phyloP scores from a whole-genome alignment of 2,329 filamentous ascomycete genomes.

The Alternaria angustiovoidea region DNA sequence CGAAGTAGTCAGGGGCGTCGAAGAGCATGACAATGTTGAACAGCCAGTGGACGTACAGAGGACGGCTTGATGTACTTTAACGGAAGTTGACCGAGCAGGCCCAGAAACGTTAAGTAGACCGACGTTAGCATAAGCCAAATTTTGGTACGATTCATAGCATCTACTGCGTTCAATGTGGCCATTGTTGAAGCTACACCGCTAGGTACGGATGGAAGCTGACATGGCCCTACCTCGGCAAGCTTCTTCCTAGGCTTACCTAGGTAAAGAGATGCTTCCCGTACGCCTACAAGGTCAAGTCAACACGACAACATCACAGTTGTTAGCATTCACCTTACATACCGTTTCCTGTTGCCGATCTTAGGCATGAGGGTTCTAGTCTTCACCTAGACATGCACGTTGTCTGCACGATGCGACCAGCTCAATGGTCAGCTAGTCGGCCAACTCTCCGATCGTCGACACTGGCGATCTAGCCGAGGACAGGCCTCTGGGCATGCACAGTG shows the following conservation, averaged over 20 bases:
- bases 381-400: background rate
- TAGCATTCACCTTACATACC: constrained; percentile 2
- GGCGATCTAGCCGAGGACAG: constrained; percentile 9
- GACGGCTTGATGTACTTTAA: background rate
- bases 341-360: background rate
- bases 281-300: background rate
- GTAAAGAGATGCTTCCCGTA: background rate
- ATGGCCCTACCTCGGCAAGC: constrained; percentile 13
- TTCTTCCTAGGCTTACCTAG: background rate
- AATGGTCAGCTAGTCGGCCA: constrained; percentile 1
- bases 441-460: constrained; percentile 11
- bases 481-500: background rate
- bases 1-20: constrained; percentile 1
- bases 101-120: background rate
- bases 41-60: constrained; percentile 1
- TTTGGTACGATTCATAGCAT: background rate
- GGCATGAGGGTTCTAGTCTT: background rate
- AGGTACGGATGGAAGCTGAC: background rate
- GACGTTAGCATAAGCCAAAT: background rate
- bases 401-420: background rate
- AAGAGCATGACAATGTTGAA: background rate
- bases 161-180: background rate
- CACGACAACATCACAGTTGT: background rate
- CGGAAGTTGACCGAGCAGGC: background rate
- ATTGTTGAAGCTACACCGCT: background rate